A percentile compares a stretch with the other conserved stretches of the same genome.
Conservation (phyloP, 2,329 filamentous ascomycete species). For the Pseudopithomyces chartarum region DNA sequence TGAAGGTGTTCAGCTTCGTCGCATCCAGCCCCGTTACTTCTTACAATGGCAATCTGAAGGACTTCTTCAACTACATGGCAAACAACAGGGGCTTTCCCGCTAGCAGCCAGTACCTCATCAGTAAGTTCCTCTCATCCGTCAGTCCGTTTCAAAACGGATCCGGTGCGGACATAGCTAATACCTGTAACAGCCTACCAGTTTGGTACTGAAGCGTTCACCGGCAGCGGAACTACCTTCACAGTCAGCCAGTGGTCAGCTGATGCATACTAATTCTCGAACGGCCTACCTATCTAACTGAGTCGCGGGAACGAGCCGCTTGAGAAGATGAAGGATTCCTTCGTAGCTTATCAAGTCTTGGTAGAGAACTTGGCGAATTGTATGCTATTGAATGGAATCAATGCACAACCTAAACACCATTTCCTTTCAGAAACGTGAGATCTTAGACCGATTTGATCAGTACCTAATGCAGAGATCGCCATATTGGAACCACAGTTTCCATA, state of each 20-base stretch:
- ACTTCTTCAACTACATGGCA: slow-evolving; percentile 63
- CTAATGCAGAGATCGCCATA: too few relatives aligned
- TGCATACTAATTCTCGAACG: background rate
- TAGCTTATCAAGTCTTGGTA: too few relatives aligned
- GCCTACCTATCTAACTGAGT: too few relatives aligned
- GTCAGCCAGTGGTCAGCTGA: slow-evolving; percentile 21
- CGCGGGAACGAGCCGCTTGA: too few relatives aligned
- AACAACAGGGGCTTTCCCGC: slow-evolving; percentile 50
- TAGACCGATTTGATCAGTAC: too few relatives aligned
- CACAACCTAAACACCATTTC: too few relatives aligned
- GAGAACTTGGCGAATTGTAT: too few relatives aligned
- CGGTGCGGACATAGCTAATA: background rate
- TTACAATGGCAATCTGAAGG: slow-evolving; percentile 61
- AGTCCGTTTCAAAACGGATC: too few relatives aligned
- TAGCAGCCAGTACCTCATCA: slow-evolving; percentile 25
- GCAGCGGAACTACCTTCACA: slow-evolving; percentile 25
- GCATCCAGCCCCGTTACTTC: slow-evolving; percentile 44
- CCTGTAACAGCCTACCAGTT: slow-evolving; percentile 23
- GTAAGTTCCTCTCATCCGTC: slow-evolving; percentile 18
- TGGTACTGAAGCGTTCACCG: slow-evolving; percentile 31
- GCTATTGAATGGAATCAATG: too few relatives aligned
- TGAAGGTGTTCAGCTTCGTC: slow-evolving; percentile 66
- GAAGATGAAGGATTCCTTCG: too few relatives aligned
- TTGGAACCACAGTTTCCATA: too few relatives aligned
- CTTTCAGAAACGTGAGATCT: too few relatives aligned